Evolutionary conservation across 2,329 filamentous ascomycete species (phyloP).

Genomic region (Blastomyces gilchristii): DNA sequence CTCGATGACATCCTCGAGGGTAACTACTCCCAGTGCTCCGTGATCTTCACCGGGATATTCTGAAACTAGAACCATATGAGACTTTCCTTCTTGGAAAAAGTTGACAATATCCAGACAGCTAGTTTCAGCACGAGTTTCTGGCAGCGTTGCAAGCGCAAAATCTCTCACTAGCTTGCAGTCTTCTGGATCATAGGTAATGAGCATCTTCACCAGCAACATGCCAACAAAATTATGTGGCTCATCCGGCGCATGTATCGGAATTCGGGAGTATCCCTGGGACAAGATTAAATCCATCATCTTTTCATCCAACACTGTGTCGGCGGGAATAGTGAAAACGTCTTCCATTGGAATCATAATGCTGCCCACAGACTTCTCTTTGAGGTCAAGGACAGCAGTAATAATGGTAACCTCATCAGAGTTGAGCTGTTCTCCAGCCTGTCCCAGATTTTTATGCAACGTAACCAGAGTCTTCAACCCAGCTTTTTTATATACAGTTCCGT

Average conservation of each 20-base stretch:
- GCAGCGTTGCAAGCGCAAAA: conserved; percentile 84
- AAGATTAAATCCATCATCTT: conserved; percentile 89
- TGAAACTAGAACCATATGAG: conserved; percentile 95
- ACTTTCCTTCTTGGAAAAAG: conserved; percentile 99
- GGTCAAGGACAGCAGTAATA: conserved; percentile 88
- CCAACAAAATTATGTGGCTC: conserved; percentile 84
- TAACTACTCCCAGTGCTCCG: conserved; percentile 86
- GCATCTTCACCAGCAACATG: conserved; percentile 96
- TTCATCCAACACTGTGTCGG: conserved; percentile 86
- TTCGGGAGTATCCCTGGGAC: conserved; percentile 87
- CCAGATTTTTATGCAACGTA: conserved; percentile 74
- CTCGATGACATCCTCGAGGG: conserved; percentile 94
- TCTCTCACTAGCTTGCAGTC: conserved; percentile 78
- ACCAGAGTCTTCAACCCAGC: conserved; percentile 93
- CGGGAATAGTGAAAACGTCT: conserved; percentile 94
- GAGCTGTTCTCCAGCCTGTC: conserved; percentile 70
- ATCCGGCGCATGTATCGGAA: conserved; percentile 82
- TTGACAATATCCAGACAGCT: conserved; percentile 98
- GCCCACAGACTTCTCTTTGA: conserved; percentile 91
- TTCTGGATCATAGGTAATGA: conserved; percentile 97
- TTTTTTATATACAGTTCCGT: conserved; percentile 96
- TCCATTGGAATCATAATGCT: conserved; percentile 98
- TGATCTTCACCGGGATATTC: conserved; percentile 81
- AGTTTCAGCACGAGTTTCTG: conserved; percentile 88
- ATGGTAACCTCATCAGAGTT: conserved; percentile 98